These are phyloP conservation scores for Cornus kousa DNA, from an alignment of 148 eudicot genomes.

Conservation along the genomic window DNA sequence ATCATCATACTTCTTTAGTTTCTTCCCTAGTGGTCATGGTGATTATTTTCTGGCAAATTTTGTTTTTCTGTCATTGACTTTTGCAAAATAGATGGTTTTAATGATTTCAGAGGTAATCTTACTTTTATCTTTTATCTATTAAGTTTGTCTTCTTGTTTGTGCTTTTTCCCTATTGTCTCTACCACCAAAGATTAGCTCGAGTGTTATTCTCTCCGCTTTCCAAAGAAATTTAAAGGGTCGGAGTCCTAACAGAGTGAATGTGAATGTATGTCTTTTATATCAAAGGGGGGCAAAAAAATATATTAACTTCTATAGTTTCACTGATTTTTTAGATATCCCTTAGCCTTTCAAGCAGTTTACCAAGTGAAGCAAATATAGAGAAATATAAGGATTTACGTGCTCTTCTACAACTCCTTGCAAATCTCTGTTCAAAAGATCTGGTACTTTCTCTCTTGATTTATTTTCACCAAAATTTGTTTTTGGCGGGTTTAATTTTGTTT, in stretches of 20 bases:
- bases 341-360: constrained; percentile 70
- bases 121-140: not conserved
- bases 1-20: no score
- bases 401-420: constrained; percentile 78
- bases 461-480: not conserved
- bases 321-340: constrained; percentile 53
- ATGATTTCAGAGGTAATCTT: no score
- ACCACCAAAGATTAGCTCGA: no score
- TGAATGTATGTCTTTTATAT: no score
- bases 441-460: constrained; percentile 34
- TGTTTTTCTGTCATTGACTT: no score
- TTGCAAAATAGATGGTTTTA: no score
- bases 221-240: no score
- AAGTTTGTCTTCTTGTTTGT: not conserved
- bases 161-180: not conserved
- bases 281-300: not conserved
- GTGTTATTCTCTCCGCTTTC: no score
- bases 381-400: constrained; percentile 91
- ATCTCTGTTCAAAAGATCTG: constrained; percentile 87
- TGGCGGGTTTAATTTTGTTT: not conserved
- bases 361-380: constrained; percentile 76
- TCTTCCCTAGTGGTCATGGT: no score
- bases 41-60: no score
- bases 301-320: constrained; percentile 30
- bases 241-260: no score